These are phyloP conservation scores for Camellia lanceoleosa DNA, from an alignment of 148 eudicot species.

Conservation along the genomic window DNA sequence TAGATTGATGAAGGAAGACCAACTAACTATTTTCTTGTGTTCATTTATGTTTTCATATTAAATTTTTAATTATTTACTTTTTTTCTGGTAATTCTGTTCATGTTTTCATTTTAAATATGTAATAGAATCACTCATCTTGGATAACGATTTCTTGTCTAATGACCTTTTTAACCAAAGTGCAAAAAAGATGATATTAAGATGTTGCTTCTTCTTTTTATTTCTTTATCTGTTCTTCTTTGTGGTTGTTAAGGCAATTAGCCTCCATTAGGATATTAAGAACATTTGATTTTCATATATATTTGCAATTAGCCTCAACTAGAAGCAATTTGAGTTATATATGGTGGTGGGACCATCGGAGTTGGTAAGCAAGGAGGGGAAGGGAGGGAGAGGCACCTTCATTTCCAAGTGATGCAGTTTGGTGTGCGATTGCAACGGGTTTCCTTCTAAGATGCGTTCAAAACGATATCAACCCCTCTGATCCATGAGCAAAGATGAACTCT, in stretches of 20 bases:
- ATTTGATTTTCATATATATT: no score
- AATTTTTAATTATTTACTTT: no score
- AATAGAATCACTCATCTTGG: neutral
- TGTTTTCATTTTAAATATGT: neutral
- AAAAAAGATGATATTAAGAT: no score
- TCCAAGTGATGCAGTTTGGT: constrained; percentile 1
- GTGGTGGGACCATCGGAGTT: no score
- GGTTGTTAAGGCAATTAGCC: neutral
- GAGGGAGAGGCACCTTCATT: neutral
- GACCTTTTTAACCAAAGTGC: neutral
- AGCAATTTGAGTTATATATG: neutral
- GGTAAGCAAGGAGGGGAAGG: neutral
- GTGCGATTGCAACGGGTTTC: neutral
- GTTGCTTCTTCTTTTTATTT: no score
- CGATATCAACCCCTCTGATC: no score
- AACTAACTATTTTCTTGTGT: constrained; percentile 14
- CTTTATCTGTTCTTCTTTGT: neutral
- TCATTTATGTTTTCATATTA: neutral
- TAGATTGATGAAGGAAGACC: constrained; percentile 40
- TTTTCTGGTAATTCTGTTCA: neutral
- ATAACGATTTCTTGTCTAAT: neutral
- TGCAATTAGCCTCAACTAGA: neutral
- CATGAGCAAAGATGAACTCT: no score
- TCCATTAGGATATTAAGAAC: no score
- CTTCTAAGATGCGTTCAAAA: no score